phyloP scores from a whole-genome alignment of 2,329 filamentous ascomycete genomes.

The Trematosphaeria pertusa region DNA sequence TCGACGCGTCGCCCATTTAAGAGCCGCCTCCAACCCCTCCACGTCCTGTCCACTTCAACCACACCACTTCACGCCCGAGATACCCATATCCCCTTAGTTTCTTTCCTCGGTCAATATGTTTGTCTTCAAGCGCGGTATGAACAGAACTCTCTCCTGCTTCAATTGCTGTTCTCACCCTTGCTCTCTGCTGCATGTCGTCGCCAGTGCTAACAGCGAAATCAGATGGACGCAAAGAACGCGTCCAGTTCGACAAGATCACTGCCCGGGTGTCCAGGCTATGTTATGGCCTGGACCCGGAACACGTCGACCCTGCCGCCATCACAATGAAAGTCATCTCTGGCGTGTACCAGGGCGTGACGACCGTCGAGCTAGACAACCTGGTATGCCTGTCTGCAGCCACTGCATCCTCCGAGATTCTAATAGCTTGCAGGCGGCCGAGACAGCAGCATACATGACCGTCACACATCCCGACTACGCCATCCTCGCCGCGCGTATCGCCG shows the following conservation, averaged over 20 bases:
- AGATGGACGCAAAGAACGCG: slow-evolving; percentile 99
- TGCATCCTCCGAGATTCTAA: slow-evolving; percentile 23
- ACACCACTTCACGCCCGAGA: slow-evolving; percentile 29
- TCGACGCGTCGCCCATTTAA: slow-evolving; percentile 42
- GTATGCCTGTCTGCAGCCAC: slow-evolving; percentile 61
- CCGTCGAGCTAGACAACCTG: slow-evolving; percentile 93
- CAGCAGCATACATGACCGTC: slow-evolving; percentile 99
- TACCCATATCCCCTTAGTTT: slow-evolving; percentile 32
- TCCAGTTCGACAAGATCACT: slow-evolving; percentile 99
- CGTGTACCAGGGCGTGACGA: slow-evolving; percentile 98
- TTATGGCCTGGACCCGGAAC: slow-evolving; percentile 93
- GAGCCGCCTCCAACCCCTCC: slow-evolving; percentile 30
- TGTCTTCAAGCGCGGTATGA: slow-evolving; percentile 53
- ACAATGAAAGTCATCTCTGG: slow-evolving; percentile 99
- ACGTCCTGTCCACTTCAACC: slow-evolving; percentile 23
- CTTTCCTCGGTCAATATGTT: slow-evolving; percentile 46
- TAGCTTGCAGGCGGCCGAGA: slow-evolving; percentile 82
- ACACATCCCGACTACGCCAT: slow-evolving; percentile 99
- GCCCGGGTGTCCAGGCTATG: slow-evolving; percentile 96
- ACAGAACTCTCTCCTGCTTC: slow-evolving; percentile 8
- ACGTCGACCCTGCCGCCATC: slow-evolving; percentile 97
- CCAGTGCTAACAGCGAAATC: slow-evolving; percentile 32
- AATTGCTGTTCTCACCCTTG: slow-evolving; percentile 18
- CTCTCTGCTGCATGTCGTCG: slow-evolving; percentile 26
- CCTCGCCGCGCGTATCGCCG: slow-evolving; percentile 95